Evolutionary conservation across 1,284 basidiomycete species (phyloP).

Genomic region (Phylloporus gajari): DNA sequence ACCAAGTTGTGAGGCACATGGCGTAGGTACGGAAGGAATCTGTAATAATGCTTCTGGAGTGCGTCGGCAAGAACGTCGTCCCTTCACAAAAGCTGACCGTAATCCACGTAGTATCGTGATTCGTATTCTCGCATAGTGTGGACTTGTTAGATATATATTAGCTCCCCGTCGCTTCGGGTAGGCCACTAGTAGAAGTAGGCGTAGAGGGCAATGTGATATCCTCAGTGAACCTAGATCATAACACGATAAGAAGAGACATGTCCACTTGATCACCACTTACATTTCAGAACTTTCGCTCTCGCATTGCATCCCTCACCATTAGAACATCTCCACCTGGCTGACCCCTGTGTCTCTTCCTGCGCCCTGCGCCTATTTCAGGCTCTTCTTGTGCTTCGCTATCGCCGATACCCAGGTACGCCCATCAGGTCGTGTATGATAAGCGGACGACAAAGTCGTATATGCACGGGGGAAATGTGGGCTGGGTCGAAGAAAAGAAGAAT

Average conservation of each 20-base stretch:
- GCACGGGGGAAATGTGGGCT: constrained; percentile 77
- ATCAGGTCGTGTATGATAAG: constrained; percentile 78
- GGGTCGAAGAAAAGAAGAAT: constrained; percentile 24
- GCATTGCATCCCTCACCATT: constrained; percentile 90
- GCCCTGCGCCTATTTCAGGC: constrained; percentile 48
- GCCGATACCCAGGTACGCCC: constrained; percentile 73
- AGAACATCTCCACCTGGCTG: constrained; percentile 76
- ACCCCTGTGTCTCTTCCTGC: constrained; percentile 59
- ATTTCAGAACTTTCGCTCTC: constrained; percentile 93
- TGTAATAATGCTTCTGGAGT: constrained; percentile 94
- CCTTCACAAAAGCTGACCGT: constrained; percentile 86
- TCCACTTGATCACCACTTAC: constrained; percentile 59
- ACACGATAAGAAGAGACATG: constrained; percentile 12
- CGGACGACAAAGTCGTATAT: constrained; percentile 66
- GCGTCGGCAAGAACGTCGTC: constrained; percentile 94
- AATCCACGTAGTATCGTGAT: constrained; percentile 97
- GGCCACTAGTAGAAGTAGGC: constrained; percentile 74
- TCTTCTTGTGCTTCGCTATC: constrained; percentile 65
- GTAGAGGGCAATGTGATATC: constrained; percentile 79
- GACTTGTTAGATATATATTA: constrained; percentile 91
- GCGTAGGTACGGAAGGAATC: constrained; percentile 94
- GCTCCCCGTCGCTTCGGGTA: constrained; percentile 69
- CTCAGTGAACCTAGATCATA: constrained; percentile 76
- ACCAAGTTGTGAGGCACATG: constrained; percentile 92
- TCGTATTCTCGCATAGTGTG: constrained; percentile 93